Evolutionary conservation across 2,329 filamentous ascomycete genomes (phyloP).

Genomic region (Cephalotrichum gorgonifer): DNA sequence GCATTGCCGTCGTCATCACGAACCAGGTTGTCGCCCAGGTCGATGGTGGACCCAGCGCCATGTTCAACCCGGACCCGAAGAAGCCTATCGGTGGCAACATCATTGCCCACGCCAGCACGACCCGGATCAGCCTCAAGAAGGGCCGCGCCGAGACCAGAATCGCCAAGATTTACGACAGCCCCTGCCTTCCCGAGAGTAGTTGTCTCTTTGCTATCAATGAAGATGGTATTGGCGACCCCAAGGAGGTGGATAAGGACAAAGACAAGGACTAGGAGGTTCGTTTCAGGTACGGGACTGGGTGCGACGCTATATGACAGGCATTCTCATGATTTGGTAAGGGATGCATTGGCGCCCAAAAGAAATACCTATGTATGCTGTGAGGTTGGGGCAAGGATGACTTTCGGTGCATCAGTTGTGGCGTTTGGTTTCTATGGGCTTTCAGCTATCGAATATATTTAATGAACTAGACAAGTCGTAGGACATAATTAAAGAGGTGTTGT

Average conservation of each 20-base stretch:
- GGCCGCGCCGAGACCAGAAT: constrained; percentile 90
- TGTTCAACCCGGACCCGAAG: constrained; percentile 99
- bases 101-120: constrained; percentile 95
- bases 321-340: neutral
- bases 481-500: neutral
- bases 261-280: neutral
- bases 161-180: constrained; percentile 98
- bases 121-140: constrained; percentile 88
- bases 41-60: constrained; percentile 87
- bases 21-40: constrained; percentile 99
- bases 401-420: neutral
- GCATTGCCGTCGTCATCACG: constrained; percentile 95
- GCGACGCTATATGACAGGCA: neutral
- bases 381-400: neutral
- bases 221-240: constrained; percentile 93
- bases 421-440: neutral
- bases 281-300: neutral
- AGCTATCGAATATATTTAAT: neutral
- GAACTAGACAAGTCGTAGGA: neutral
- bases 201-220: constrained; percentile 95
- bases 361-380: too few relatives aligned
- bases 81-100: constrained; percentile 99
- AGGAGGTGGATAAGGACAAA: constrained; percentile 71
- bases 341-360: neutral
- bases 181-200: constrained; percentile 91